Evolutionary conservation across 163 green algal genomes (phyloP).

Genomic region (Prototheca wickerhamii): DNA sequence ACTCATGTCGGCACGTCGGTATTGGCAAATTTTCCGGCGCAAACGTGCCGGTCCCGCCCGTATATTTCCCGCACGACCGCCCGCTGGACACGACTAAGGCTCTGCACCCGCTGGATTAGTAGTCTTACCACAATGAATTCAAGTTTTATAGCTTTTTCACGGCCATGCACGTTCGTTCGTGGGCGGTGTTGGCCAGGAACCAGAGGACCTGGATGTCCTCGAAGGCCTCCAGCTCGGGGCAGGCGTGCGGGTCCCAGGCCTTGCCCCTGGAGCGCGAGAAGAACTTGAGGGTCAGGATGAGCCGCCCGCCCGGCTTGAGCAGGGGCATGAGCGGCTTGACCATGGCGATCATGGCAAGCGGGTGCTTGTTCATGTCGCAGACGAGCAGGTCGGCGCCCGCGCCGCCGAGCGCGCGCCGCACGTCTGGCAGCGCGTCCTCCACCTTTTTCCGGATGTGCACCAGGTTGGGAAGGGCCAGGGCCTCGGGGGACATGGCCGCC

Average conservation of each 20-base stretch:
- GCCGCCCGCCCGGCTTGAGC: slow-evolving; percentile 22
- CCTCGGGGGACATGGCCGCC: slow-evolving; percentile 24
- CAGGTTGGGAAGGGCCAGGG: slow-evolving; percentile 19
- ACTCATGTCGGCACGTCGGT: no score
- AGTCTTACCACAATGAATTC: not conserved
- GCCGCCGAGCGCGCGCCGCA: slow-evolving; percentile 1
- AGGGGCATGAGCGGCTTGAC: slow-evolving; percentile 18
- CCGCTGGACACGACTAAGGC: not conserved
- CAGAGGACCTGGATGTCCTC: slow-evolving; percentile 7
- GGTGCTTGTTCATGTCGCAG: slow-evolving; percentile 39
- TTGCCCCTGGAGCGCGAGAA: not conserved
- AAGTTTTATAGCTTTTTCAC: not conserved
- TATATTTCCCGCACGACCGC: no score
- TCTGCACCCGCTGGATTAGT: not conserved
- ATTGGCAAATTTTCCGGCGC: no score
- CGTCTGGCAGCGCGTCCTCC: slow-evolving; percentile 9
- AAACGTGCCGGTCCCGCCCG: no score
- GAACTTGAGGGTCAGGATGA: slow-evolving; percentile 47
- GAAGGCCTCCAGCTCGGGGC: not conserved
- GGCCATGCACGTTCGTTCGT: slow-evolving; percentile 23
- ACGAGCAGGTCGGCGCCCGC: slow-evolving; percentile 28
- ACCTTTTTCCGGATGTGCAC: slow-evolving; percentile 25
- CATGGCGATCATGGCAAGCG: not conserved
- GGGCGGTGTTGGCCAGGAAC: slow-evolving; percentile 28
- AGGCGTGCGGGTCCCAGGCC: not conserved